Base-by-base conservation (phyloP, 164 flowering plant species). In the Aristolochia contorta region DNA sequence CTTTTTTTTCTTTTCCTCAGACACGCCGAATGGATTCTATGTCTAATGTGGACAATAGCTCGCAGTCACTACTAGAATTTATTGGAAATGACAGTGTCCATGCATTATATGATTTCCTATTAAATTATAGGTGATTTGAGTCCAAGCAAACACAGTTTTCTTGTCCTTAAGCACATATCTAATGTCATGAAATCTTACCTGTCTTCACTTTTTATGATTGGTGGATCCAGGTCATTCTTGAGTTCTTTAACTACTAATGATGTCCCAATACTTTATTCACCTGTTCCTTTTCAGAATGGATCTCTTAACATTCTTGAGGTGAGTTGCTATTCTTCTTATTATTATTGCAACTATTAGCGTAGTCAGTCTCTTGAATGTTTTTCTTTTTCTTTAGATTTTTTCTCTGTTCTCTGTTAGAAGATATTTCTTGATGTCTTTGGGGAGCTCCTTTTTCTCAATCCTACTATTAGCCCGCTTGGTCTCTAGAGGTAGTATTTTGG, bases 221-320 rank as follows among this genome's bases (percentile, higher is more conserved):
- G 30, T 4, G 56, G 30, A 22, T 22, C 15, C 80, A 94, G 96
- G 78, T 87, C 82, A 32, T 74, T 77, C 61, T 73, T 89, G 66
- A 71, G 80, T 59, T 78, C 79, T 58, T 67, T 94, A 74, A 72
- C 71, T 58, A 72, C 78, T 56, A 58, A 57, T 62, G 99, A 94
- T 81, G 96, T 94, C 59, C 99, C 99, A 47, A 53, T 78, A 23
- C 64, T 94, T 49, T 87, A 77, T 76, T 79, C 97, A 53, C 96
- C 96, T 19, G 76, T 83, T 47, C 86, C 85, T 51, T 94, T 94
- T 72, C 80, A 75, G 51, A 89, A 91, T 85, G 91, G 94, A 60
- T 81, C 97, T 55, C 61, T 85, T 63, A 81, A 78, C 71, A 62
- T 80, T 69, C 97, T 97, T 20, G 85, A 89, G 96, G 97, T 85